Conservation (phyloP, 192 early-diverging fungal species). For the Funneliformis geosporum region DNA sequence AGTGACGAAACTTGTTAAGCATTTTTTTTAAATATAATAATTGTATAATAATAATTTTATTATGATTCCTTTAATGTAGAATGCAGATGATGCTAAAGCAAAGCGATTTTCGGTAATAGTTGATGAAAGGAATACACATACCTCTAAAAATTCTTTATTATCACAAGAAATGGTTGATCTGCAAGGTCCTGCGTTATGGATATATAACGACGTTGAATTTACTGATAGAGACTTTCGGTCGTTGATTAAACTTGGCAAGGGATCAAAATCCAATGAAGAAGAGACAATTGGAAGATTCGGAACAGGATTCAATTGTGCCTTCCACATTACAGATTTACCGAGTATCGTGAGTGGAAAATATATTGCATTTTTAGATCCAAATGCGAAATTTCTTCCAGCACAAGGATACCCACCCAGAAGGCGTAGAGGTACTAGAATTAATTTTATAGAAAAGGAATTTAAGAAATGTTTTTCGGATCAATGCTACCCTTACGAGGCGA, state of each 20-base stretch:
- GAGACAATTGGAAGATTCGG: background rate
- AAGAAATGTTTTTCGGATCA: background rate
- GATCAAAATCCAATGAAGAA: background rate
- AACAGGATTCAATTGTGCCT: background rate
- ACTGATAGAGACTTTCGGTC: constrained; percentile 18
- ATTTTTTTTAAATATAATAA: background rate
- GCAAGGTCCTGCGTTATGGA: constrained; percentile 35
- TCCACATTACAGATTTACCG: background rate
- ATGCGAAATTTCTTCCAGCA: background rate
- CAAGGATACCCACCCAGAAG: background rate
- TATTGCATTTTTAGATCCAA: background rate
- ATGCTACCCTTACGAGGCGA: background rate
- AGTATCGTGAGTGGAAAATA: background rate
- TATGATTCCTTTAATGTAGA: background rate
- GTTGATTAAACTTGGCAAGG: constrained; percentile 20
- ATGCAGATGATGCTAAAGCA: background rate
- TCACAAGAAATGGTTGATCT: constrained; percentile 21
- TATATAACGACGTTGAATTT: constrained; percentile 36
- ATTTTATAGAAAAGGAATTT: background rate
- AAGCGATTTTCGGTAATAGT: background rate
- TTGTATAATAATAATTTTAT: no score
- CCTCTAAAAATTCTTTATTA: background rate
- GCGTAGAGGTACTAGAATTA: background rate
- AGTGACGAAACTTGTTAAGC: background rate
- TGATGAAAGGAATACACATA: background rate